Conservation (phyloP, 2,329 filamentous ascomycete species). For the Botryosphaeria dothidea region DNA sequence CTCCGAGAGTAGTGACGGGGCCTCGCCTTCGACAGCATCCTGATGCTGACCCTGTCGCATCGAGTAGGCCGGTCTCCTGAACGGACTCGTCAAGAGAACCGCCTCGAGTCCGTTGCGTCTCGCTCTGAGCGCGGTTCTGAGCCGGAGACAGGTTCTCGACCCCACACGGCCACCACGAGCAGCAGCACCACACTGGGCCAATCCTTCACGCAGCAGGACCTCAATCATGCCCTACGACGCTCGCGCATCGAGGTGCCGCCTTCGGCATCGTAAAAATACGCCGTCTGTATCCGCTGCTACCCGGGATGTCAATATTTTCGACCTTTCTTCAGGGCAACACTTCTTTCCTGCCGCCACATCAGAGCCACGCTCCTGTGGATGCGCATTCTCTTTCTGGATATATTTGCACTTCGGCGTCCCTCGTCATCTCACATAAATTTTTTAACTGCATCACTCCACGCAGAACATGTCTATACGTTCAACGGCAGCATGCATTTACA, state of each 20-base stretch:
- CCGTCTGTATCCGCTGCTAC: no score
- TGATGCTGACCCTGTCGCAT: conserved; percentile 11
- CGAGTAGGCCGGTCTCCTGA: conserved; percentile 9
- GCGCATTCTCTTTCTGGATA: not conserved
- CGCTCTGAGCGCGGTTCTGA: not conserved
- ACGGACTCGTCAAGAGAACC: not conserved
- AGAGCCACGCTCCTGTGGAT: not conserved
- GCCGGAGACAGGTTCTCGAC: not conserved
- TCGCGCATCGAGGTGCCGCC: conserved; percentile 38
- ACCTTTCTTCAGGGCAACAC: not conserved
- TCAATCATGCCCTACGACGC: conserved; percentile 45
- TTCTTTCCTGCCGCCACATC: not conserved
- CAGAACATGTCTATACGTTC: conserved; percentile 5
- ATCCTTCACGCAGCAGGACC: conserved; percentile 47
- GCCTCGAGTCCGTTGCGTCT: not conserved
- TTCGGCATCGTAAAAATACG: not conserved
- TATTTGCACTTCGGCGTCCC: not conserved
- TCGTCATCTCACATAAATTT: not conserved
- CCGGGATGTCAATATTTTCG: no score
- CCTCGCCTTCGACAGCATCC: not conserved
- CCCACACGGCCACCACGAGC: conserved; percentile 26
- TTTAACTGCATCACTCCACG: conserved; percentile 3
- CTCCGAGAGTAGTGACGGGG: conserved; percentile 42
- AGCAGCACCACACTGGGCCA: conserved; percentile 33
- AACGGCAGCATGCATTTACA: conserved; percentile 12